Evolutionary conservation across 257 asterid genomes (phyloP).

Genomic region (Jasminum sambac): DNA sequence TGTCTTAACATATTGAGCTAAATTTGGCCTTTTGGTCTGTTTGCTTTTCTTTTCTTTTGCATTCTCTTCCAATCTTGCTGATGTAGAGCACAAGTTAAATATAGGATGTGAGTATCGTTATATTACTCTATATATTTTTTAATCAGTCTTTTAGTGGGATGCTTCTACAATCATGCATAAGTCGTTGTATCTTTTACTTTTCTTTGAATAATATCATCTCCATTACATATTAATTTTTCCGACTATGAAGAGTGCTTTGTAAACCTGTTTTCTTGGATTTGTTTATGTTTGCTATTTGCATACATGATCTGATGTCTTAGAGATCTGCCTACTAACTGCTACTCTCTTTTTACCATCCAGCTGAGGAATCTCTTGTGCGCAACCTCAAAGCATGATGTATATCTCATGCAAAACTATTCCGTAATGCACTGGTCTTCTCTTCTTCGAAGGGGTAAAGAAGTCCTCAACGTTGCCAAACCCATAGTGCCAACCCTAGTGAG

Average conservation of each 20-base stretch:
- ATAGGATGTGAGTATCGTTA: not conserved
- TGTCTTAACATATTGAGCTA: not conserved
- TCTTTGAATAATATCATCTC: not conserved
- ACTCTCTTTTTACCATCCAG: constrained; percentile 43
- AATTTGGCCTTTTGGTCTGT: not conserved
- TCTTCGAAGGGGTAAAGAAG: constrained; percentile 65
- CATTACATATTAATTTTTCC: not conserved
- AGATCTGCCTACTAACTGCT: constrained; percentile 9
- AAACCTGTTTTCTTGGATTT: not conserved
- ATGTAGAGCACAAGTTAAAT: not conserved
- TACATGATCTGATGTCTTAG: not conserved
- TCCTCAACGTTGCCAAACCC: constrained; percentile 77
- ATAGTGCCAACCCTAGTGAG: constrained; percentile 60
- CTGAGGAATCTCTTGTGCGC: constrained; percentile 80
- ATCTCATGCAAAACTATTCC: constrained; percentile 82
- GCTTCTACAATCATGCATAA: not conserved
- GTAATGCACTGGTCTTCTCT: constrained; percentile 93
- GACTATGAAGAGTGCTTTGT: not conserved
- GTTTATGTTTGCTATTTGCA: not conserved
- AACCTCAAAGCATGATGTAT: constrained; percentile 89
- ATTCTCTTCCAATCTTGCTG: not conserved
- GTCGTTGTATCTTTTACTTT: not conserved
- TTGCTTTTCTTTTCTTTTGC: not conserved
- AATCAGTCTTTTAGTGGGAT: not conserved
- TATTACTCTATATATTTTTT: not conserved